phyloP scores from a whole-genome alignment of 1,139 yeast species.

The Nakaseomyces kungkrabaensis region DNA sequence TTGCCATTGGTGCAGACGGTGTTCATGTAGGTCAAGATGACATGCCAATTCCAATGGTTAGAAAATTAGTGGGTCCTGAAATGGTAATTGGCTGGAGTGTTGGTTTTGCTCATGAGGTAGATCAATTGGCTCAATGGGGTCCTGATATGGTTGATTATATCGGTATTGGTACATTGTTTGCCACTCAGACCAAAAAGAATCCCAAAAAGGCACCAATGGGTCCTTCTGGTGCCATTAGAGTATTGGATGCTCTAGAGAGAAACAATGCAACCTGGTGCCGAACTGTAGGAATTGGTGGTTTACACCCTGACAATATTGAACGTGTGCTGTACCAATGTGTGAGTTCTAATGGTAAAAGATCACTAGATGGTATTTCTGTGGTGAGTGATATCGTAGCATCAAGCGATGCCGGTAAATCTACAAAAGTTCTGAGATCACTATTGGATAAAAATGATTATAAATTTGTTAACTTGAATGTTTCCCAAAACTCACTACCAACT shows the following conservation, averaged over 20 bases:
- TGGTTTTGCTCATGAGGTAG: conserved; percentile 48
- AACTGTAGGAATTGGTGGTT: conserved; percentile 82
- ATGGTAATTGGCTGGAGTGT: conserved; percentile 79
- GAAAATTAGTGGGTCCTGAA: conserved; percentile 57
- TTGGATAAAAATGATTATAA: conserved; percentile 11
- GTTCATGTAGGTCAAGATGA: conserved; percentile 94
- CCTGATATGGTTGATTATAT: conserved; percentile 58
- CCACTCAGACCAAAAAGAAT: conserved; percentile 65
- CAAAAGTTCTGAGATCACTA: conserved; percentile 30
- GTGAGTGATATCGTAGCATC: conserved; percentile 82
- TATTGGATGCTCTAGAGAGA: conserved; percentile 41
- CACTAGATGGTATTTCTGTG: conserved; percentile 71
- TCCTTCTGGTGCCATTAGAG: conserved; percentile 50
- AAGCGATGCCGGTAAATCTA: conserved; percentile 45
- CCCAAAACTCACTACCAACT: neutral
- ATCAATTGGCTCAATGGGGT: conserved; percentile 42
- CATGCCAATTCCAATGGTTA: conserved; percentile 54
- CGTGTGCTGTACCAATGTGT: conserved; percentile 40
- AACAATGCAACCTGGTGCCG: conserved; percentile 35
- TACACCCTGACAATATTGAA: conserved; percentile 54
- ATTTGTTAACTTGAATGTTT: conserved; percentile 7
- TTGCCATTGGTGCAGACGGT: conserved; percentile 86
- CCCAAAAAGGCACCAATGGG: conserved; percentile 48
- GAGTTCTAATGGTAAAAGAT: conserved; percentile 38
- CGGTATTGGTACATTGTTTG: conserved; percentile 78